Evolutionary conservation across 2,329 filamentous ascomycete genomes (phyloP).

Genomic region (Clarireedia monteithiana): DNA sequence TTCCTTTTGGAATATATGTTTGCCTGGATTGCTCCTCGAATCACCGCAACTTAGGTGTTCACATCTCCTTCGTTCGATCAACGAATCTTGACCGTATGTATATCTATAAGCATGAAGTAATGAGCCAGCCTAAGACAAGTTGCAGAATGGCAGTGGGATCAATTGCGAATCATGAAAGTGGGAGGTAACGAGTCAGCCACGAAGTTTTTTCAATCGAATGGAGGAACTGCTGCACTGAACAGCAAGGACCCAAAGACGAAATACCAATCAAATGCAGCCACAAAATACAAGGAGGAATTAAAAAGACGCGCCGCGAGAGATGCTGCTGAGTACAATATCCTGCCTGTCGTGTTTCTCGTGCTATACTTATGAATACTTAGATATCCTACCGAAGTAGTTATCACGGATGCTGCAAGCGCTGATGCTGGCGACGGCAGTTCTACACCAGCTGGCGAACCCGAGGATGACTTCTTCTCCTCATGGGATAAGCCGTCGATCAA

Average conservation of each 20-base stretch:
- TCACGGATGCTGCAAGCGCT: conserved; percentile 62
- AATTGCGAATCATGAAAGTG: conserved; percentile 94
- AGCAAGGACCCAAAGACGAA: conserved; percentile 97
- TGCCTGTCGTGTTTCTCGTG: background rate
- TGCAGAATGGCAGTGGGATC: conserved; percentile 96
- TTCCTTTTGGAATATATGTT: conserved; percentile 94
- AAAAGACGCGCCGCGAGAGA: conserved; percentile 79
- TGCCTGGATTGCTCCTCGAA: conserved; percentile 97
- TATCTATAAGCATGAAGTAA: conserved; percentile 13
- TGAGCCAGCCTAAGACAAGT: conserved; percentile 19
- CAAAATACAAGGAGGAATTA: conserved; percentile 96
- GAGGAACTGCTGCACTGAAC: conserved; percentile 83
- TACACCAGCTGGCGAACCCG: conserved; percentile 73
- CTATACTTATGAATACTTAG: conserved; percentile 39
- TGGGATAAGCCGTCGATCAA: conserved; percentile 77
- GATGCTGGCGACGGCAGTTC: conserved; percentile 54
- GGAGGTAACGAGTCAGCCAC: conserved; percentile 97
- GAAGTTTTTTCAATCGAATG: conserved; percentile 96
- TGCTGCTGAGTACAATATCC: conserved; percentile 62
- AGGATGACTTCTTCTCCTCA: conserved; percentile 96
- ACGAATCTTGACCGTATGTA: conserved; percentile 94
- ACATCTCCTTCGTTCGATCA: conserved; percentile 97
- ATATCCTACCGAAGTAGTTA: conserved; percentile 76
- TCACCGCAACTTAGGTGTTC: conserved; percentile 94
- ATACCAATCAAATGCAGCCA: conserved; percentile 87